Conservation (phyloP, 805 yeast species). For the Cyberlindnera petersonii region DNA sequence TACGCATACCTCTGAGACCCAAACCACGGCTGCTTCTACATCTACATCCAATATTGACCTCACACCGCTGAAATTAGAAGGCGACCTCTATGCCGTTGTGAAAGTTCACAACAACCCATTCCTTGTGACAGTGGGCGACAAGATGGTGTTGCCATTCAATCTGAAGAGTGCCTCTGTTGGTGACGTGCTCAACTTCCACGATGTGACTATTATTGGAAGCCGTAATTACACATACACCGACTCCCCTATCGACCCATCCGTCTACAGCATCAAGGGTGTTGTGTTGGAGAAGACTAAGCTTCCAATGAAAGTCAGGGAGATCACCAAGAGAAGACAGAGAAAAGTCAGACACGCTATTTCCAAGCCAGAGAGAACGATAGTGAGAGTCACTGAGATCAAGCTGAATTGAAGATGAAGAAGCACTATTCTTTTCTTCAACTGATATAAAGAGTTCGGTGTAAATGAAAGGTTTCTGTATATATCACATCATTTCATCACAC, state of each 20-base stretch:
- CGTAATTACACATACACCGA: constrained; percentile 71
- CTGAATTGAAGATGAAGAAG: constrained; percentile 34
- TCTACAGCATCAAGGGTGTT: constrained; percentile 65
- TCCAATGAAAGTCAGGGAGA: constrained; percentile 67
- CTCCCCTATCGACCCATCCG: constrained; percentile 46
- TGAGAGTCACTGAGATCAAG: constrained; percentile 70
- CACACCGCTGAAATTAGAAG: constrained; percentile 61
- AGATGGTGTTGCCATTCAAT: constrained; percentile 71
- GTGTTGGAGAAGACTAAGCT: constrained; percentile 83
- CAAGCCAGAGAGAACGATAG: constrained; percentile 71
- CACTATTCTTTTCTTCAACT: neutral
- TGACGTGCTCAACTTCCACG: constrained; percentile 67
- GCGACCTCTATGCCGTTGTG: constrained; percentile 75
- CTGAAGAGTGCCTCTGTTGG: constrained; percentile 79
- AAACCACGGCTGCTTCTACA: neutral
- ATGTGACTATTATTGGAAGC: constrained; percentile 80
- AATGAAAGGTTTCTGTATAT: constrained; percentile 3
- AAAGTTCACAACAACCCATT: constrained; percentile 81
- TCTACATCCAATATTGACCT: constrained; percentile 34
- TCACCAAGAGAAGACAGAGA: constrained; percentile 77
- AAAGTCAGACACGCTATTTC: constrained; percentile 61
- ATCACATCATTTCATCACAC: neutral
- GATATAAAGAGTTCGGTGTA: neutral
- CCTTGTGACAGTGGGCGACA: constrained; percentile 88
- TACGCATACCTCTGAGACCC: neutral